Evolutionary conservation across 768 basidiomycete species (phyloP), one percentile per base, ranked within the genome.

Genomic region (Tylopilus felleus): DNA sequence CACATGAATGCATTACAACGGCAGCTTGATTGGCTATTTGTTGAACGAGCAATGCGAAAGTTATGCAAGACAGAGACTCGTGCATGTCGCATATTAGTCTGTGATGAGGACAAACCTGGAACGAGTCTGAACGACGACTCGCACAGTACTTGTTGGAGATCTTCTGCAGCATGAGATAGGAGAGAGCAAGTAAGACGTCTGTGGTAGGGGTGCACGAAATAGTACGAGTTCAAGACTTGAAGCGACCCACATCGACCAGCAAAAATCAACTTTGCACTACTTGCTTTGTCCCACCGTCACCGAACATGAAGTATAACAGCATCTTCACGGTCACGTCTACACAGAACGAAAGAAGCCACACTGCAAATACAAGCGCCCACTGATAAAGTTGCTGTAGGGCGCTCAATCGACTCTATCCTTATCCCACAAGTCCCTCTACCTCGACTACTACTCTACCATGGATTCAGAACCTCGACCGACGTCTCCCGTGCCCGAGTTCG

Each of bases 351-450:
- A 21, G 31, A 9, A 22, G 19, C 27, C n/a, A 5, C 38, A 13
- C 19, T 13, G 36, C 46, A 48, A 22, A 36, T 31, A 21, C 21
- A 51, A 9, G 49, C 61, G 61, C 57, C 38, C 38, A 44, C 44
- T 43, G 47, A 50, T 49, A 41, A 27, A 36, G 53, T 46, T 55
- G 50, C 55, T 50, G 55, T 59, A 33, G 41, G 33, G 29, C 47
- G 29, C n/a, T n/a, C n/a, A n/a, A 9, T 49, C 44, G 2, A 27
- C 17, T 13, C 3, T 3, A 40, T 2, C 8, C 3, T 43, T 17
- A 49, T 17, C 50, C 8, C 16, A 22, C 33, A 35, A 19, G 25
- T 23, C 21, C 6, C 17, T 51, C 25, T 23, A 22, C 31, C 38
- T 38, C 35, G 8, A 49, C 23, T 6, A 19, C 9, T 31, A 22